Percentiles rank a stretch among this genome's conserved stretches.
Evolutionary conservation across 495 filamentous ascomycete genomes (phyloP).

Genomic region (Aspergillus nanangensis): DNA sequence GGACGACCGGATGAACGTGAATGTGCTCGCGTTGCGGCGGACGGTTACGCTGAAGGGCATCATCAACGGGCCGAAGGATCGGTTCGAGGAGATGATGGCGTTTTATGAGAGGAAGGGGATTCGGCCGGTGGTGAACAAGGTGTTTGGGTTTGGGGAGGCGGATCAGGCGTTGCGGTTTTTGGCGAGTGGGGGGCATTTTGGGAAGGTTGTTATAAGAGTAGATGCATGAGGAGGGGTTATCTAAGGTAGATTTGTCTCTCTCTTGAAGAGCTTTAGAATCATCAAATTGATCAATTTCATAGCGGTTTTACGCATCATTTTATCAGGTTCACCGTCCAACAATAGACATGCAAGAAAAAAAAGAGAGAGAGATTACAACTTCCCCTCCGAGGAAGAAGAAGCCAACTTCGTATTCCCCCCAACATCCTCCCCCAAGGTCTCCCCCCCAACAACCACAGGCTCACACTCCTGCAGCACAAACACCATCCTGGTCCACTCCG

Average conservation of each 20-base stretch:
- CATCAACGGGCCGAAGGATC: conserved; percentile 54
- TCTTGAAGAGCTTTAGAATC: too few species aligned
- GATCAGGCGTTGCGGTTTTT: conserved; percentile 49
- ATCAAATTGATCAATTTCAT: too few species aligned
- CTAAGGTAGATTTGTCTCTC: not conserved
- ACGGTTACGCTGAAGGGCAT: conserved; percentile 55
- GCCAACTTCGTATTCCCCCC: conserved; percentile 40
- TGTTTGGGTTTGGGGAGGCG: conserved; percentile 52
- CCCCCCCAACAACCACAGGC: conserved; percentile 36
- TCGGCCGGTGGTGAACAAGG: conserved; percentile 56
- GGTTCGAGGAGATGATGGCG: conserved; percentile 58
- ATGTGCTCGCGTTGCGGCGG: conserved; percentile 45
- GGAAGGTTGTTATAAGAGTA: conserved; percentile 58
- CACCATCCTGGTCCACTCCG: conserved; percentile 52
- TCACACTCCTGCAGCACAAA: conserved; percentile 53
- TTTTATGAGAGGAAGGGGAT: conserved; percentile 59
- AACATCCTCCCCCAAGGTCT: conserved; percentile 44
- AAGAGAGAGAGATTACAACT: not conserved
- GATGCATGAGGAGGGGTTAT: too few species aligned
- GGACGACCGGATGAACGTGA: conserved; percentile 43
- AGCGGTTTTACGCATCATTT: too few species aligned
- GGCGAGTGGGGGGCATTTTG: conserved; percentile 70
- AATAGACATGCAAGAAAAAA: not conserved
- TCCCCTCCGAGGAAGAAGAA: too few species aligned
- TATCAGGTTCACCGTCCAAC: too few species aligned